Conservation (phyloP, 176 grass and related monocot species). For the Oryza longistaminata region DNA sequence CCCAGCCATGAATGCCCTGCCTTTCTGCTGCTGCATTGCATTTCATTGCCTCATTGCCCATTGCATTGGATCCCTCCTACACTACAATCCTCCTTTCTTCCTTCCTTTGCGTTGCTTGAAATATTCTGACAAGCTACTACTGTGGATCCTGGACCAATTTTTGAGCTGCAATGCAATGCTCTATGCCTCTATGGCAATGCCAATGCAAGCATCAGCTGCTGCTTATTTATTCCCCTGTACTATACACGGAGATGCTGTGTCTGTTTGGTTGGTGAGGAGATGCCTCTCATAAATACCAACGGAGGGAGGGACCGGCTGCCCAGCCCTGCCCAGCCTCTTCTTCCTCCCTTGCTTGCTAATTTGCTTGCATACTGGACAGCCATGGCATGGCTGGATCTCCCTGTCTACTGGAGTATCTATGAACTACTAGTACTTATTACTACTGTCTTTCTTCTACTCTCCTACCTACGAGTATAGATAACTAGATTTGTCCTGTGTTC, state of each 20-base stretch:
- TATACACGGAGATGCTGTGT: constrained; percentile 39
- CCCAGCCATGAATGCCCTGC: constrained; percentile 41
- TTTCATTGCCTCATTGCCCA: neutral
- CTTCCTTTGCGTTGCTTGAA: constrained; percentile 26
- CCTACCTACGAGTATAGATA: neutral
- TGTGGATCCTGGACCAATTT: constrained; percentile 35
- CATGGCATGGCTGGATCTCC: neutral
- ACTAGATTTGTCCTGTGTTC: neutral
- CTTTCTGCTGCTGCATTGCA: constrained; percentile 37
- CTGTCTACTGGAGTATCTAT: neutral
- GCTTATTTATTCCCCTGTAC: constrained; percentile 52
- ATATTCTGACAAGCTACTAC: constrained; percentile 39
- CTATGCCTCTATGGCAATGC: neutral
- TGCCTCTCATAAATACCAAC: constrained; percentile 46
- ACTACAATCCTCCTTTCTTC: neutral
- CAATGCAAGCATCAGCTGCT: constrained; percentile 40
- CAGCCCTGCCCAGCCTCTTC: neutral
- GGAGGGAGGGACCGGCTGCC: neutral
- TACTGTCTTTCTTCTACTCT: neutral
- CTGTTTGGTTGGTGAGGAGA: constrained; percentile 39
- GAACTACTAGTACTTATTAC: neutral
- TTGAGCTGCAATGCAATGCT: constrained; percentile 36
- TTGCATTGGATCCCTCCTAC: constrained; percentile 40
- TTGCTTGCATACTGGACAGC: neutral
- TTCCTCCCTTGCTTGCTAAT: neutral